Evolutionary conservation across 75 land plant genomes (phyloP).

Genomic region (Selaginella tamariscina): DNA sequence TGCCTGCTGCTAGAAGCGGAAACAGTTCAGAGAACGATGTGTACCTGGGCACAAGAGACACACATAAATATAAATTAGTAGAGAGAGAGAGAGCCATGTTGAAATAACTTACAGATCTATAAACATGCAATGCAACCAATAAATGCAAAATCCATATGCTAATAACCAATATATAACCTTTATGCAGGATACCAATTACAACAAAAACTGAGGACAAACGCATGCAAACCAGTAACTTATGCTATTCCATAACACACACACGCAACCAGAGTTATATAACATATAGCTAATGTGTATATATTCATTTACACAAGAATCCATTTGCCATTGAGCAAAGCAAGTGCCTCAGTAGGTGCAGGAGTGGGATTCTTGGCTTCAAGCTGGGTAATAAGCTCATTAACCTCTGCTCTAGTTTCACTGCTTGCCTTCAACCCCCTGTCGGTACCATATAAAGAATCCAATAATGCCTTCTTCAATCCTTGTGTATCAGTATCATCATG

Average conservation of each 20-base stretch:
- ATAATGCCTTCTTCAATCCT: slow-evolving; percentile 55
- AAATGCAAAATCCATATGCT: no score
- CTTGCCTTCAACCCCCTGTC: slow-evolving; percentile 67
- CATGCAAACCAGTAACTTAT: no score
- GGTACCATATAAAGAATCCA: slow-evolving; percentile 70
- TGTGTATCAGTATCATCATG: slow-evolving; percentile 29
- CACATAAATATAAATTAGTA: background rate
- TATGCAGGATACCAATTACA: no score
- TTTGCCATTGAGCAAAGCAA: slow-evolving; percentile 72
- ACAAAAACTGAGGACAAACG: no score
- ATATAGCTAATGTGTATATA: no score
- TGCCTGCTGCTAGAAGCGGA: slow-evolving; percentile 62
- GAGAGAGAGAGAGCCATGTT: background rate
- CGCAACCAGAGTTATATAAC: no score
- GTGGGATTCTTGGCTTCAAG: slow-evolving; percentile 87
- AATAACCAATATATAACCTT: no score
- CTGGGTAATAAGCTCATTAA: slow-evolving; percentile 83
- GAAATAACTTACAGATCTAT: no score
- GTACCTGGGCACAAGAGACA: slow-evolving; percentile 38
- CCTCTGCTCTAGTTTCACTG: slow-evolving; percentile 83
- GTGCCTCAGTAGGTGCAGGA: slow-evolving; percentile 84
- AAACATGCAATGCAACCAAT: no score
- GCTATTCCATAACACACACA: no score
- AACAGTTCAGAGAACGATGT: slow-evolving; percentile 75
- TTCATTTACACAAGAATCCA: slow-evolving; percentile 91